Evolutionary conservation across 768 basidiomycete genomes (phyloP).

Genomic region (Pleurotus ostreatus): DNA sequence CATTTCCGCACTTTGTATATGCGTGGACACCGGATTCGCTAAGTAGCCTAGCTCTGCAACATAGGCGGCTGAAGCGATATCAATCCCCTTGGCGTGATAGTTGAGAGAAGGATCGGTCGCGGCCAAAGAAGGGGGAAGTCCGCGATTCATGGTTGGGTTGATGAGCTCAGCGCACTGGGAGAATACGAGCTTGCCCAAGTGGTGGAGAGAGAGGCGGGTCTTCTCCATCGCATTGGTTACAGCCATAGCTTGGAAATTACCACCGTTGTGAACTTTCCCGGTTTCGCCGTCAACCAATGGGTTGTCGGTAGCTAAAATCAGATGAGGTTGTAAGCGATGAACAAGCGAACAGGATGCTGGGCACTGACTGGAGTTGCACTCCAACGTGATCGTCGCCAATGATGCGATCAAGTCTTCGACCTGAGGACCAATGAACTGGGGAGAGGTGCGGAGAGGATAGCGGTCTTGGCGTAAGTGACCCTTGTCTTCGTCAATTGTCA

Average conservation of each 20-base stretch:
- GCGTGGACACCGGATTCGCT: constrained; percentile 73
- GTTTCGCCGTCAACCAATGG: constrained; percentile 71
- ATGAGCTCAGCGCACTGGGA: constrained; percentile 70
- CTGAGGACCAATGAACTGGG: constrained; percentile 79
- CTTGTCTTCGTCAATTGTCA: constrained; percentile 59
- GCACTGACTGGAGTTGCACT: constrained; percentile 74
- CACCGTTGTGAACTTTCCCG: constrained; percentile 67
- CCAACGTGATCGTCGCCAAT: constrained; percentile 53
- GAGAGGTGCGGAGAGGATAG: constrained; percentile 62
- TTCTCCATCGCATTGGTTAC: constrained; percentile 84
- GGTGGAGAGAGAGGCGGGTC: constrained; percentile 66
- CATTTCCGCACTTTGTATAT: constrained; percentile 82
- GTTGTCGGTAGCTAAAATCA: constrained; percentile 70
- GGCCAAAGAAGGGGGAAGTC: constrained; percentile 70
- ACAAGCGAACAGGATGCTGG: not conserved
- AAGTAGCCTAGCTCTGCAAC: constrained; percentile 75
- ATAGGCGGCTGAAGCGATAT: constrained; percentile 81
- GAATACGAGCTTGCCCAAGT: constrained; percentile 69
- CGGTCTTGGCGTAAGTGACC: constrained; percentile 75
- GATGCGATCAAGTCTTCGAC: constrained; percentile 70
- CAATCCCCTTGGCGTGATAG: constrained; percentile 75
- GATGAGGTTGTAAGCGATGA: not conserved
- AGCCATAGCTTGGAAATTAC: constrained; percentile 86
- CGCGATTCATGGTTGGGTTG: constrained; percentile 79
- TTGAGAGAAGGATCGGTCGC: constrained; percentile 73